Evolutionary conservation across 345 rosid species (phyloP), one percentile per base, ranked within the genome.

Genomic region (Euphorbia lathyris): DNA sequence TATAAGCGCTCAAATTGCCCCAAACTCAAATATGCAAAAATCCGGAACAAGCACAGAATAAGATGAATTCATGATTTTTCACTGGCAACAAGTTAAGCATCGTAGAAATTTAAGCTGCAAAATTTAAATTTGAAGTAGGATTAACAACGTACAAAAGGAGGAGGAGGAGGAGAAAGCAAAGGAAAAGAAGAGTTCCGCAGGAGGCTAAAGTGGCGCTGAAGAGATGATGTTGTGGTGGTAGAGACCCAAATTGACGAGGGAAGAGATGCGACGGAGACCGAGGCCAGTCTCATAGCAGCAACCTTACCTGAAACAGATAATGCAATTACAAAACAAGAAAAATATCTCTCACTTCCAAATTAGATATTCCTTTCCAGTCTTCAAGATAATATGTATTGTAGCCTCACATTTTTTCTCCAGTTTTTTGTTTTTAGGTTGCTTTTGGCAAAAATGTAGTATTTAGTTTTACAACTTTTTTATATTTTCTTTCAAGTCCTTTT

Each of bases 71-170:
- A 9, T 13, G 38, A 22, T 16, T 20, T 32, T 29, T 20, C 19
- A 17, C 4, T 9, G 20, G 19, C 45, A 30, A 17, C 17, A 14
- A 10, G 47, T 9, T 17, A 2, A 7, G 25, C 23, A 60, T 9
- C 20, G 1, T 36, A 38, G 11, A 30, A 20, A 55, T 22, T 26
- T 30, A 7, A 25, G 20, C 13, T 22, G 23, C 20, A 20, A 53
- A 20, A 52, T n/a, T n/a, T 14, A 45, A 17, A 55, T 36, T n/a
- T 6, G 19, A 58, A 48, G 42, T 34, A 26, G 29, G 42, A 40
- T 4, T 61, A 26, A 40, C 66, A 58, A 65, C 81, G 63, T 47
- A 75, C 81, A 65, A 69, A 50, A 63, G 66, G 27, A 43, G 10
- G 59, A 53, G 9, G 65, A 59, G 2, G 72, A 63, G 72, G 42